Evolutionary conservation across 2,329 filamentous ascomycete species (phyloP).

Genomic region (Colletotrichum tanaceti): DNA sequence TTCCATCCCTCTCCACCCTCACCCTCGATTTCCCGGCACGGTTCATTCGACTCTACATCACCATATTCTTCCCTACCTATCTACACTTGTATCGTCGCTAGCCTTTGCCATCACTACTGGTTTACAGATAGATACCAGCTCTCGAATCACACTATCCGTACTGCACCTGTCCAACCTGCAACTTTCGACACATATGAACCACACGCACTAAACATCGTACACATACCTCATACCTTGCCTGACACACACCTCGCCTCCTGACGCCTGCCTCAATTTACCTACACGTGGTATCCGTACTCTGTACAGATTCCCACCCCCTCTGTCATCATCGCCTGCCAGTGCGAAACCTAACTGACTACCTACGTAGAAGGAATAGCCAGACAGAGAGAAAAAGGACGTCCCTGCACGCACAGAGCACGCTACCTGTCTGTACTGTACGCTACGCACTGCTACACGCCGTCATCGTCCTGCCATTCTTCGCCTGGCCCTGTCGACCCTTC

Average conservation of each 20-base stretch:
- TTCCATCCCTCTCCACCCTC: no score
- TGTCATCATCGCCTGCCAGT: constrained; percentile 31
- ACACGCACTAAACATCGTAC: neutral
- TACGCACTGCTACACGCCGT: constrained; percentile 19
- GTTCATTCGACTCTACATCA: constrained; percentile 9
- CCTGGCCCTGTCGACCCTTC: constrained; percentile 26
- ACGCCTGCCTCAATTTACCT: constrained; percentile 18
- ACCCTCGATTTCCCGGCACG: neutral
- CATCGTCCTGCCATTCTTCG: constrained; percentile 28
- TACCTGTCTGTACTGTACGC: no score
- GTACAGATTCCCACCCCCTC: constrained; percentile 14
- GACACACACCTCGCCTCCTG: constrained; percentile 1
- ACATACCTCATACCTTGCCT: neutral
- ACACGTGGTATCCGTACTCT: no score
- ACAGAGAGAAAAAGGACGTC: neutral
- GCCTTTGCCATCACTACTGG: neutral
- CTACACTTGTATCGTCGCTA: neutral
- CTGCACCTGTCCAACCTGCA: constrained; percentile 4
- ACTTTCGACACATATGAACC: neutral
- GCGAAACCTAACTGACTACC: neutral
- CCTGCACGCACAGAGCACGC: constrained; percentile 18
- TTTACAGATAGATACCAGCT: no score
- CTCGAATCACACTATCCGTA: neutral
- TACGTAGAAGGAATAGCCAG: no score
- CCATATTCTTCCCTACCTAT: neutral